A percentile compares a stretch with the other conserved stretches of the same genome.
Conservation (phyloP, 208 protist species). For the Naegleria gruberi region DNA sequence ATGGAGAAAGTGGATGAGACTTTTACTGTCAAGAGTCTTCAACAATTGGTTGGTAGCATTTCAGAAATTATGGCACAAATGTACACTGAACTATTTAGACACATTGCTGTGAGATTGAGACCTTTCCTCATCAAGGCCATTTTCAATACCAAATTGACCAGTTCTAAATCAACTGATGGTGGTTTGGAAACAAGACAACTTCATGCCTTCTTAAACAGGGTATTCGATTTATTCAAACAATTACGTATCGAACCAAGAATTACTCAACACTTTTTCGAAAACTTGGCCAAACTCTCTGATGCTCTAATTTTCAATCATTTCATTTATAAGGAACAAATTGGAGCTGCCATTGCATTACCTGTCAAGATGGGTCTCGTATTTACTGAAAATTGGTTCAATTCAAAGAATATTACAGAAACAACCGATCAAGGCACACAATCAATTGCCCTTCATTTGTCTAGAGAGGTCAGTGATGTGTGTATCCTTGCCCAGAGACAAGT, state of each 20-base stretch:
- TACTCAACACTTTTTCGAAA: background rate
- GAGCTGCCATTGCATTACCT: background rate
- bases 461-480: background rate
- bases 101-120: background rate
- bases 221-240: background rate
- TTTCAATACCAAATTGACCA: background rate
- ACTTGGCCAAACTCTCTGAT: background rate
- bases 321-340: background rate
- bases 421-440: background rate
- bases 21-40: background rate
- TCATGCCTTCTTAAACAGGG: background rate
- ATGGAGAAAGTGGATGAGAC: background rate
- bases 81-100: background rate
- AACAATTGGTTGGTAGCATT: background rate
- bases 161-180: background rate
- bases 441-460: background rate
- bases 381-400: background rate
- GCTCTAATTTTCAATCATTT: background rate
- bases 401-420: background rate
- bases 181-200: background rate
- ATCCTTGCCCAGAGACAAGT: background rate
- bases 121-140: background rate
- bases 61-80: background rate
- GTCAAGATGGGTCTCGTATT: background rate
- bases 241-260: background rate